phyloP scores from a whole-genome alignment of 306 rosid species.

The Geum urbanum region DNA sequence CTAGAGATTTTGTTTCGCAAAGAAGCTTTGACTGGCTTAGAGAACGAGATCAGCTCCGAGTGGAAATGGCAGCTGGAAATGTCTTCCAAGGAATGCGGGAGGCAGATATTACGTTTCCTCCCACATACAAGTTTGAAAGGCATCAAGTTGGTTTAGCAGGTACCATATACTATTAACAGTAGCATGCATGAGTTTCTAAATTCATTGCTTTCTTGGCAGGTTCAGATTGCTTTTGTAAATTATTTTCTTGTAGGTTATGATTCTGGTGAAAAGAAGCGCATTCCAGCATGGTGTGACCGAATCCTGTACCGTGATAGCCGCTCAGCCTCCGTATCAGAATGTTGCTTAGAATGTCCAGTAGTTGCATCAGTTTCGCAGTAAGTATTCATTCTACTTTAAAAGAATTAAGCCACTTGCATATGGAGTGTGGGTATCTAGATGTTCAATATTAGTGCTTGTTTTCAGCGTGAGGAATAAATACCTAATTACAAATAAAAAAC shows the following conservation, averaged over 20 bases:
- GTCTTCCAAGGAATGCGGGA: conserved; percentile 99
- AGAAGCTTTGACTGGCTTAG: conserved; percentile 97
- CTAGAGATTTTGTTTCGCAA: conserved; percentile 95
- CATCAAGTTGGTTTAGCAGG: conserved; percentile 97
- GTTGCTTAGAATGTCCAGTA: conserved; percentile 78
- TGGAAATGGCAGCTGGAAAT: conserved; percentile 94
- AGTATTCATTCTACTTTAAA: conserved; percentile 27
- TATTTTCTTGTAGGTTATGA: conserved; percentile 63
- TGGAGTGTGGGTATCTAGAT: neutral
- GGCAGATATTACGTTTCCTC: conserved; percentile 81
- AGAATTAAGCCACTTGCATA: conserved; percentile 18
- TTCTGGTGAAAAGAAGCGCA: conserved; percentile 98
- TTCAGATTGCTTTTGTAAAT: neutral
- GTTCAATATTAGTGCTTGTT: neutral
- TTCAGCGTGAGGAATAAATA: neutral
- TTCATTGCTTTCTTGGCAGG: neutral
- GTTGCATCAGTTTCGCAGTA: conserved; percentile 67
- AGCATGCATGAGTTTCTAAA: neutral
- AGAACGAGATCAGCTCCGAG: conserved; percentile 94
- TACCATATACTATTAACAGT: conserved; percentile 20
- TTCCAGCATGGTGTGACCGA: conserved; percentile 99
- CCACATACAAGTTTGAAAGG: conserved; percentile 92
- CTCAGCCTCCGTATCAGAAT: conserved; percentile 50
- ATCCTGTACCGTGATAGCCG: conserved; percentile 87
- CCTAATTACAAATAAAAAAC: neutral